These are phyloP conservation scores for Talaromyces adpressus DNA, from an alignment of 495 filamentous ascomycete species.

Conservation along the genomic window DNA sequence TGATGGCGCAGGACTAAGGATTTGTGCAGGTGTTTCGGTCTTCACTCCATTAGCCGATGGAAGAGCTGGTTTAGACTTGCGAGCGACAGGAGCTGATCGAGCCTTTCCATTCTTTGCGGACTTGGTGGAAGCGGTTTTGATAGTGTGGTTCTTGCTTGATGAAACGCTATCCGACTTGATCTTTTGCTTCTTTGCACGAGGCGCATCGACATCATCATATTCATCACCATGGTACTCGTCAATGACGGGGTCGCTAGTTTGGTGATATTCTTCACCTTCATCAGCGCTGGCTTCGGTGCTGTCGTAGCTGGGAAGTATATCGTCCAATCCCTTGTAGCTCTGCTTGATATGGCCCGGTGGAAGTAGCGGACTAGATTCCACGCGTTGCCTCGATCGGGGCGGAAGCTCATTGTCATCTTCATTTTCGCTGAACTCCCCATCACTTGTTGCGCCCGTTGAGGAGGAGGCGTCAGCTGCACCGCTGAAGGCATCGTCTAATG, in stretches of 20 bases:
- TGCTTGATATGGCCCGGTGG: constrained; percentile 44
- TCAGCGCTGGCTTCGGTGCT: constrained; percentile 66
- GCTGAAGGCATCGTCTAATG: constrained; percentile 85
- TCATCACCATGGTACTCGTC: constrained; percentile 43
- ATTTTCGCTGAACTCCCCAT: constrained; percentile 71
- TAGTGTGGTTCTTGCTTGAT: constrained; percentile 26
- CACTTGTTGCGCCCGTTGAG: constrained; percentile 73
- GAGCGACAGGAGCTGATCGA: constrained; percentile 29
- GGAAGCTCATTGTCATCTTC: constrained; percentile 59
- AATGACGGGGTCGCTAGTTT: constrained; percentile 58
- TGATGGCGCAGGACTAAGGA: constrained; percentile 52
- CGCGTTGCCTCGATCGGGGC: constrained; percentile 51
- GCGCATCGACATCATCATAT: constrained; percentile 31
- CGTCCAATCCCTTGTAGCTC: constrained; percentile 51
- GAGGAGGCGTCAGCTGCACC: constrained; percentile 77
- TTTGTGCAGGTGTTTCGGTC: constrained; percentile 59
- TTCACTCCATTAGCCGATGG: constrained; percentile 26
- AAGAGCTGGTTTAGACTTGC: constrained; percentile 54
- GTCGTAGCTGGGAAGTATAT: constrained; percentile 59
- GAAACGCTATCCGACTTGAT: constrained; percentile 22
- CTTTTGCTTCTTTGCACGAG: constrained; percentile 41
- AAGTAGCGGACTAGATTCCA: constrained; percentile 50
- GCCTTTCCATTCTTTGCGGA: constrained; percentile 27
- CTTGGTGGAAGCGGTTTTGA: constrained; percentile 33
- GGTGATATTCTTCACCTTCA: constrained; percentile 43